phyloP scores from a whole-genome alignment of 2,329 filamentous ascomycete genomes.

The Cercospora berteroae region DNA sequence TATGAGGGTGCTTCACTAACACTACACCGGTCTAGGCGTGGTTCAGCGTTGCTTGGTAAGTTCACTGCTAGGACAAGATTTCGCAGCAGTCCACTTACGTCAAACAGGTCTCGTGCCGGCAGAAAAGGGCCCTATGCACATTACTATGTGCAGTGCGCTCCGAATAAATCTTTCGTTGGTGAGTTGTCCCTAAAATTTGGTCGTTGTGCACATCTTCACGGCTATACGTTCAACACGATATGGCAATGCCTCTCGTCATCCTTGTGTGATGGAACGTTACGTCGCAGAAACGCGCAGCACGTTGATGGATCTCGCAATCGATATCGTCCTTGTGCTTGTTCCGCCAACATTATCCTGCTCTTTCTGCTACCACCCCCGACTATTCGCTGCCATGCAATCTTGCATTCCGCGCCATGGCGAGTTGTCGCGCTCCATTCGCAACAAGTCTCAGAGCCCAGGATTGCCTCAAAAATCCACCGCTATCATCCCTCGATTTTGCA shows the following conservation, averaged over 20 bases:
- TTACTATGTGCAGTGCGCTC: slow-evolving; percentile 84
- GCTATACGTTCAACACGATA: background rate
- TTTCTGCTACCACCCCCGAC: background rate
- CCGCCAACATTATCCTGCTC: background rate
- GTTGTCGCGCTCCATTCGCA: background rate
- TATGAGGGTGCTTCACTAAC: slow-evolving; percentile 2
- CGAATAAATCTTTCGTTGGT: slow-evolving; percentile 69
- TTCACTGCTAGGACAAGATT: too few relatives aligned
- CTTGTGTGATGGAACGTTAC: background rate
- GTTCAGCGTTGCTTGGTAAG: slow-evolving; percentile 77
- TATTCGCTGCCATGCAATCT: background rate
- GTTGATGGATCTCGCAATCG: background rate
- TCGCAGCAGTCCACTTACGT: too few relatives aligned
- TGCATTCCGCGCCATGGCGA: background rate
- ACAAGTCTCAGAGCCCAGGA: background rate
- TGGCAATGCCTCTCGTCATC: background rate
- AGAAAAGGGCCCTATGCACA: slow-evolving; percentile 83
- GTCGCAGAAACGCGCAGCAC: background rate
- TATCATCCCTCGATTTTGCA: background rate
- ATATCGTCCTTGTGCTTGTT: background rate
- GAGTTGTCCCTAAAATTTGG: slow-evolving; percentile 38
- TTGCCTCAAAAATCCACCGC: background rate
- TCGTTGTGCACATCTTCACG: background rate
- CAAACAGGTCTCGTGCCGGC: slow-evolving; percentile 67
- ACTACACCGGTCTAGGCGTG: slow-evolving; percentile 56